Evolutionary conservation across 345 rosid species (phyloP).

Genomic region (Murraya paniculata): DNA sequence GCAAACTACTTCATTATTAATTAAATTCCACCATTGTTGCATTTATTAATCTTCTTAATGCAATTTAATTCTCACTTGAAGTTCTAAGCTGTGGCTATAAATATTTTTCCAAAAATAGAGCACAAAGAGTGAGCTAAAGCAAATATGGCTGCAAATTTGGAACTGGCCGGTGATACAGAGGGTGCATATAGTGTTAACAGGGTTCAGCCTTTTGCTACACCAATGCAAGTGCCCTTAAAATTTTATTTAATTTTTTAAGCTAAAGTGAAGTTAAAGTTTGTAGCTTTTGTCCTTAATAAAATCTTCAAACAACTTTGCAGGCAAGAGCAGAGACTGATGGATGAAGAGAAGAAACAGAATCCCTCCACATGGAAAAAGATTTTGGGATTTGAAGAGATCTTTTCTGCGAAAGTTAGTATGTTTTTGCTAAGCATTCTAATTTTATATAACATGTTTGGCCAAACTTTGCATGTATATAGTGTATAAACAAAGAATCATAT

Average conservation of each 20-base stretch:
- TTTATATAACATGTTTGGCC: neutral
- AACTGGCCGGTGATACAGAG: slow-evolving; percentile 19
- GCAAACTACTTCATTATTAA: neutral
- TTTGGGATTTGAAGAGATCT: slow-evolving; percentile 25
- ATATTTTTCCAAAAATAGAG: neutral
- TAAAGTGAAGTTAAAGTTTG: neutral
- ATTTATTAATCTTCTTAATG: neutral
- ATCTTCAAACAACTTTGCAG: neutral
- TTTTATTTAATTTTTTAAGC: neutral
- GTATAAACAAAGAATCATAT: no score
- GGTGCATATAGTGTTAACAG: slow-evolving; percentile 7
- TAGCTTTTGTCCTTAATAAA: neutral
- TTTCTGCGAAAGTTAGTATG: slow-evolving; percentile 19
- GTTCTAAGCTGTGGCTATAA: neutral
- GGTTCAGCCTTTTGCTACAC: slow-evolving; percentile 22
- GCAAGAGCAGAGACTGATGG: neutral
- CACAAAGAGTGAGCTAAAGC: neutral
- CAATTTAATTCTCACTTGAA: neutral
- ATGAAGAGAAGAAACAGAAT: slow-evolving; percentile 13
- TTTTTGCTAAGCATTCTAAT: neutral
- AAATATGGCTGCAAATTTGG: slow-evolving; percentile 23
- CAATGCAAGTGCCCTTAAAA: slow-evolving; percentile 7
- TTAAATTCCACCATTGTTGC: neutral
- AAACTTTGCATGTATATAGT: neutral
- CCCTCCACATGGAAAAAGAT: neutral